Evolutionary conservation across 1,139 yeast species (phyloP), one percentile per base, ranked within the genome.

Genomic region (Debaryomyces singareniensis): DNA sequence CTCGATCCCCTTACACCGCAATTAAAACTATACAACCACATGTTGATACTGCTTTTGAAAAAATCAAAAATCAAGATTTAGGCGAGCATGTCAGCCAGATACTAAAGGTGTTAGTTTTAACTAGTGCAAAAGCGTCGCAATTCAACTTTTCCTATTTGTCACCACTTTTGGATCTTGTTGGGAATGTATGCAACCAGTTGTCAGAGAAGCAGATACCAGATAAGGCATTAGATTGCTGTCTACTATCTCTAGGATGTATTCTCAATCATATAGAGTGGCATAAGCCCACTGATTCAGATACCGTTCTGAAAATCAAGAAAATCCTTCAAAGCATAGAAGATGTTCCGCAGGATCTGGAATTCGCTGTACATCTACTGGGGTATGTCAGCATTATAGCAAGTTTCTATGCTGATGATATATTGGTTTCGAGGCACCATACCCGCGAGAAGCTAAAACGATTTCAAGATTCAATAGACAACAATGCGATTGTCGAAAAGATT

Each of bases 211-310:
- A n/a, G n/a, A n/a, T n/a, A n/a, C n/a, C n/a, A n/a, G 21, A 18
- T 7, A 18, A 18, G 21, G 9, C n/a, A 7, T 16, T 13, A 10
- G 27, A 28, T 25, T 22, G 29, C 5, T 26, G 31, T 5, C 20
- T 31, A 7, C 26, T 31, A 20, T 21, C 34, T 5, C 25, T 28
- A 29, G 34, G 34, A 9, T 31, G 25, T 14, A 20, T 31, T 14
- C 26, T 31, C n/a, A 31, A 31, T 20, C 15, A 21, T 10, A n/a
- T 31, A 4, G 31, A 28, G n/a, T 6, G 18, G 13, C 21, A 16
- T n/a, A 22, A 15, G 18, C 15, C 9, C 20, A 10, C 21, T 9
- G 15, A 12, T 14, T 12, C 14, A n/a, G 15, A 12, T 4, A 13
- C 13, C 13, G 18, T 28, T 6, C 13, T 22, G n/a, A 18, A 27